Conservation (phyloP, 1,284 basidiomycete species). For the Rhodotorula sp. region DNA sequence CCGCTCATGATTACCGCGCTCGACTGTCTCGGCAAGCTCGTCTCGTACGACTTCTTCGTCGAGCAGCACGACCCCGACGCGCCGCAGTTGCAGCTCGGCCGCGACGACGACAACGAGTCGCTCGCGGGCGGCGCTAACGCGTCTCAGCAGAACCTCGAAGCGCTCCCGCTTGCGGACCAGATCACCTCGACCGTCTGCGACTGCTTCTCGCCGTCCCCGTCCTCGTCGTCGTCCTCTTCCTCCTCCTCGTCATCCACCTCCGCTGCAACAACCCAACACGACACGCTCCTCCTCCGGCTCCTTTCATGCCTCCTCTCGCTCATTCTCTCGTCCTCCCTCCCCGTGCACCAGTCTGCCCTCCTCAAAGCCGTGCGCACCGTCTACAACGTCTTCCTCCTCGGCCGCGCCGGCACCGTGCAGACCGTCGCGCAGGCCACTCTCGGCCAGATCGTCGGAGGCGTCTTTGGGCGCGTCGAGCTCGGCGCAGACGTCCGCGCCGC, state of each 20-base stretch:
- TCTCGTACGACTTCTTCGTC: conserved; percentile 91
- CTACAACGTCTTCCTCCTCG: conserved; percentile 92
- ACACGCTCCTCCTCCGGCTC: conserved; percentile 82
- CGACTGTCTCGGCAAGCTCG: conserved; percentile 93
- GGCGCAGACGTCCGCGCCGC: conserved; percentile 4
- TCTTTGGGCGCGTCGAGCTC: conserved; percentile 68
- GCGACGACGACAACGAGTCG: conserved; percentile 54
- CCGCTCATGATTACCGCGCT: conserved; percentile 91
- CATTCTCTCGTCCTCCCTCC: conserved; percentile 70
- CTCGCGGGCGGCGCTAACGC: conserved; percentile 54
- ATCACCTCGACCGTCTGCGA: conserved; percentile 92
- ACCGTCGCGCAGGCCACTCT: conserved; percentile 94
- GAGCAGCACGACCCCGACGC: conserved; percentile 58
- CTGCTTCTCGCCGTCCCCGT: conserved; percentile 67
- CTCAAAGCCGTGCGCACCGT: conserved; percentile 94
- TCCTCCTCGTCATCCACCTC: conserved; percentile 53
- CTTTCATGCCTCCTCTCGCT: conserved; percentile 89
- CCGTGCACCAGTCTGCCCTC: conserved; percentile 87
- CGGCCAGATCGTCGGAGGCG: conserved; percentile 94
- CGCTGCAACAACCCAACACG: conserved; percentile 38
- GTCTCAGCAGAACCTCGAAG: conserved; percentile 8
- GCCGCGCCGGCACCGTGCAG: conserved; percentile 85
- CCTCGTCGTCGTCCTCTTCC: conserved; percentile 56
- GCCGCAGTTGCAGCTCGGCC: conserved; percentile 49
- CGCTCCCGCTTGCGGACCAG: conserved; percentile 70